These are phyloP conservation scores for Penicillium paxilli DNA, from an alignment of 495 filamentous ascomycete genomes.

Conservation along the genomic window DNA sequence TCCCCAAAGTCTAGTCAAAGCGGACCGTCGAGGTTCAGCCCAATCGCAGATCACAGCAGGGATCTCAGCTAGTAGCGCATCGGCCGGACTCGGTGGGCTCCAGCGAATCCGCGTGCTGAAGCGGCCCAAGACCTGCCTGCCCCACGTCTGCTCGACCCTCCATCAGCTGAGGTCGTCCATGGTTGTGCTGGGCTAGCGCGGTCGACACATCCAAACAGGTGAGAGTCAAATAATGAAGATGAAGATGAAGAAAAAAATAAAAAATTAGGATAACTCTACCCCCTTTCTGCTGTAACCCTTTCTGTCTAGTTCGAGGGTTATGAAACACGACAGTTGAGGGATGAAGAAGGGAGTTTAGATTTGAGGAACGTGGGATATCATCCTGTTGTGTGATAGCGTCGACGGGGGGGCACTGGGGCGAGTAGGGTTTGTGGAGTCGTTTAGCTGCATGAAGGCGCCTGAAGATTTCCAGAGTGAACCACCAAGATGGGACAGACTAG, in stretches of 20 bases:
- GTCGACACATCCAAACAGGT: slow-evolving; percentile 20
- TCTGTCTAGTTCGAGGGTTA: not conserved
- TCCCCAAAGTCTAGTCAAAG: slow-evolving; percentile 21
- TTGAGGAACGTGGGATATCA: slow-evolving; percentile 11
- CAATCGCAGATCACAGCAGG: slow-evolving; percentile 33
- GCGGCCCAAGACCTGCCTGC: slow-evolving; percentile 22
- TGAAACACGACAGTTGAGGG: slow-evolving; percentile 3
- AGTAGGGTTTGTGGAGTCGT: slow-evolving; percentile 23
- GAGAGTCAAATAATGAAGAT: no score
- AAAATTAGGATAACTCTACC: not conserved
- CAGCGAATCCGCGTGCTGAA: slow-evolving; percentile 29
- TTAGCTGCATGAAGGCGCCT: slow-evolving; percentile 11
- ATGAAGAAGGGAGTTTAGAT: not conserved
- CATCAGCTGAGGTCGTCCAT: slow-evolving; percentile 31
- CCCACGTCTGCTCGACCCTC: slow-evolving; percentile 32
- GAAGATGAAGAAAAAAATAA: not conserved
- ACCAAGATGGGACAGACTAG: not conserved
- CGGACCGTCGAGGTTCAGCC: slow-evolving; percentile 25
- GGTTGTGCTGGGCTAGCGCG: slow-evolving; percentile 1
- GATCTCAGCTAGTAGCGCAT: slow-evolving; percentile 26
- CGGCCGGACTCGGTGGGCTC: slow-evolving; percentile 20
- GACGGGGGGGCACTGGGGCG: slow-evolving; percentile 1
- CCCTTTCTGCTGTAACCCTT: slow-evolving; percentile 1
- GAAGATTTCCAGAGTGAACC: slow-evolving; percentile 1
- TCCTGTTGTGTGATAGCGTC: slow-evolving; percentile 11